These are phyloP conservation scores for Mycena maculata DNA, from an alignment of 768 basidiomycete genomes.

Conservation along the genomic window DNA sequence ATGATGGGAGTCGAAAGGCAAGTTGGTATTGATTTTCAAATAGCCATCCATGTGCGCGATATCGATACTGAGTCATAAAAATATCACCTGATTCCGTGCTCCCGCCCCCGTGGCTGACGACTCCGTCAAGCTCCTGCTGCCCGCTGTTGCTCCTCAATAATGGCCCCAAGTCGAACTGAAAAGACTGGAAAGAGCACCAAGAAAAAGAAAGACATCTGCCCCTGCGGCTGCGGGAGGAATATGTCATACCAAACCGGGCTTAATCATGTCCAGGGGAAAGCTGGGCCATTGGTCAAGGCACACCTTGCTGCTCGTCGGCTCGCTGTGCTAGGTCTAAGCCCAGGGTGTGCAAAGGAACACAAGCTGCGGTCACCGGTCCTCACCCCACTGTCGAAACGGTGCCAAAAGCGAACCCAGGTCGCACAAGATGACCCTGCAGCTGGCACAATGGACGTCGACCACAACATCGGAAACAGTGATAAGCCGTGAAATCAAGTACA, in stretches of 20 bases:
- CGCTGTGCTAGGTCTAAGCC: slow-evolving; percentile 5
- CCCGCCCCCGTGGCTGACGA: background rate
- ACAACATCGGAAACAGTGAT: no score
- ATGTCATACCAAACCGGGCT: slow-evolving; percentile 1
- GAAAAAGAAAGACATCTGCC: background rate
- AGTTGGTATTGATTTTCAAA: slow-evolving; percentile 1
- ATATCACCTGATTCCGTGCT: background rate
- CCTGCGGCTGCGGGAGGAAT: background rate
- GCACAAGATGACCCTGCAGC: no score
- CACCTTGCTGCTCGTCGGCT: slow-evolving; percentile 9
- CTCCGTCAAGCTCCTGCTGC: no score
- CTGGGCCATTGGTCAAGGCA: slow-evolving; percentile 8
- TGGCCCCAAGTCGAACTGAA: no score
- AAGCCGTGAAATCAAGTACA: no score
- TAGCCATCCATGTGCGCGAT: background rate
- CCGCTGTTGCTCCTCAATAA: no score
- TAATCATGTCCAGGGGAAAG: slow-evolving; percentile 11
- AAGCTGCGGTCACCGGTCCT: no score
- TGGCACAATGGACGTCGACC: no score
- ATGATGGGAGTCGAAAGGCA: background rate
- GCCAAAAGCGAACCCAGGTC: no score
- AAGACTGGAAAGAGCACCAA: background rate
- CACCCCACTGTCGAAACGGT: no score
- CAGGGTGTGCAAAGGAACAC: background rate
- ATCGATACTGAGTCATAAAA: background rate